A percentile compares a stretch with the other conserved stretches of the same genome.
Evolutionary conservation across 495 filamentous ascomycete genomes (phyloP).

Genomic region (Aspergillus conjunctus): DNA sequence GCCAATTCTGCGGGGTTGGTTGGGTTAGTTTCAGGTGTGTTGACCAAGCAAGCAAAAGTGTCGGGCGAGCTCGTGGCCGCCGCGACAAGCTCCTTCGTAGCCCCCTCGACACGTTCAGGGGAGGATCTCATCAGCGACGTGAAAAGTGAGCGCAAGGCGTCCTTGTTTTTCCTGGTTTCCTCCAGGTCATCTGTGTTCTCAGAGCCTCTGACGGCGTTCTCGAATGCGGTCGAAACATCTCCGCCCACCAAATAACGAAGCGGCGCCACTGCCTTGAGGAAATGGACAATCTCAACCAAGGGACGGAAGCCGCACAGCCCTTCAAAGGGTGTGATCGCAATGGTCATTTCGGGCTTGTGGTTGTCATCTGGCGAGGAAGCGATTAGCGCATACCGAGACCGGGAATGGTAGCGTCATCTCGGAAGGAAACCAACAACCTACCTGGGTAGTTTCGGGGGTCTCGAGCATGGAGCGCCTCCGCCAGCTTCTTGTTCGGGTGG

Average conservation of each 20-base stretch:
- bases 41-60: conserved; percentile 43
- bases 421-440: conserved; percentile 27
- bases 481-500: conserved; percentile 96
- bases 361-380: conserved; percentile 72
- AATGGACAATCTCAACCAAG: conserved; percentile 80
- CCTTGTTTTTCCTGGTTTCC: conserved; percentile 70
- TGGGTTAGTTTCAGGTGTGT: conserved; percentile 39
- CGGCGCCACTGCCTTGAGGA: conserved; percentile 71
- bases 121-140: conserved; percentile 76
- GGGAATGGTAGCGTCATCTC: not conserved
- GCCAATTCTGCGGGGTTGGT: conserved; percentile 61
- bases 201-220: conserved; percentile 64
- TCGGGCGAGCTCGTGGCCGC: conserved; percentile 53
- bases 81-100: conserved; percentile 62
- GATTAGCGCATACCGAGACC: not conserved
- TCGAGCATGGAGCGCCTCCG: conserved; percentile 79
- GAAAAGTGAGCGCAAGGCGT: conserved; percentile 73
- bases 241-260: conserved; percentile 78
- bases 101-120: conserved; percentile 62
- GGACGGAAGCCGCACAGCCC: conserved; percentile 95
- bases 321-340: conserved; percentile 94
- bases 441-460: conserved; percentile 93
- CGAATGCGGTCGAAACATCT: conserved; percentile 64
- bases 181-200: conserved; percentile 61
- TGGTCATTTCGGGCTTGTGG: conserved; percentile 99